Evolutionary conservation across 73 alveolate genomes (phyloP).

Genomic region (Vitrella brassicaformis): DNA sequence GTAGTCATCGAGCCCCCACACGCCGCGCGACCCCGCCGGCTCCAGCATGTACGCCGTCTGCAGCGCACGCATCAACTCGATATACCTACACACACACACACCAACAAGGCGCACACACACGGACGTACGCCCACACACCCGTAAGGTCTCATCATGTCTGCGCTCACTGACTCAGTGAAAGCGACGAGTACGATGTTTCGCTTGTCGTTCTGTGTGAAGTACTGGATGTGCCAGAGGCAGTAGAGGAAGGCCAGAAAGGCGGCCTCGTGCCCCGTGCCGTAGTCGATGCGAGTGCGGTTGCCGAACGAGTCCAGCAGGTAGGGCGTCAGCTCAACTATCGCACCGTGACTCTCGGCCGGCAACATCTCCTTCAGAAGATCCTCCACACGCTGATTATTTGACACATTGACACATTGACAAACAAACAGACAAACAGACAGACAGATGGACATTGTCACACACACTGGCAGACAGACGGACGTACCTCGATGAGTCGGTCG

Average conservation of each 20-base stretch:
- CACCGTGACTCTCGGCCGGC: slow-evolving; percentile 48
- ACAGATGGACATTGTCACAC: slow-evolving; percentile 6
- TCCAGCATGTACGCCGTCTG: slow-evolving; percentile 79
- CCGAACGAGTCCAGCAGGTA: slow-evolving; percentile 88
- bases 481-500: slow-evolving; percentile 54
- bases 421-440: not conserved
- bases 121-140: not conserved
- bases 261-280: slow-evolving; percentile 98
- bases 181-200: not conserved
- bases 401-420: not conserved
- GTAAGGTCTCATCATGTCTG: too few relatives aligned
- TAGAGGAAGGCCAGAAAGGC: slow-evolving; percentile 70
- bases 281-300: slow-evolving; percentile 83
- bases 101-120: slow-evolving; percentile 34
- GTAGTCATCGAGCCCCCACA: slow-evolving; percentile 97
- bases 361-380: slow-evolving; percentile 5
- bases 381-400: slow-evolving; percentile 7
- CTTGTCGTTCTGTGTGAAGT: slow-evolving; percentile 42
- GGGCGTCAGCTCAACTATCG: slow-evolving; percentile 68
- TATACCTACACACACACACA: slow-evolving; percentile 65
- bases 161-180: not conserved
- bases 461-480: slow-evolving; percentile 13
- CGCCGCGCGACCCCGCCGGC: slow-evolving; percentile 99
- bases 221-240: slow-evolving; percentile 59
- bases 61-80: slow-evolving; percentile 79